Percentiles rank a stretch among this genome's conserved stretches.
phyloP scores from a whole-genome alignment of 805 yeast species.

The Starmerella ratchasimensis region DNA sequence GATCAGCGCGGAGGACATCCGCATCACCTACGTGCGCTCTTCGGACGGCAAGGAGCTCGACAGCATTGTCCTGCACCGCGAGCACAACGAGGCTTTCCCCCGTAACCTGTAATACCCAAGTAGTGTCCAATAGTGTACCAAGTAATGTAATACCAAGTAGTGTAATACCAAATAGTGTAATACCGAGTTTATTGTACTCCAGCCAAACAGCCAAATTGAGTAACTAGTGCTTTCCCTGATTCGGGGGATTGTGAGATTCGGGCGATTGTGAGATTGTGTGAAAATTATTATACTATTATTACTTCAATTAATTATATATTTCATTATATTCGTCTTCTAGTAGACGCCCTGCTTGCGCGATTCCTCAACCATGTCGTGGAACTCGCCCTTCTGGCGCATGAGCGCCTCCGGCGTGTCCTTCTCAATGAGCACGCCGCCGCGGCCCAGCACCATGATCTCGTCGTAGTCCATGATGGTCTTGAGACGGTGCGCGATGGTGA shows the following conservation, averaged over 20 bases:
- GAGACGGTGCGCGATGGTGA: conserved; percentile 60
- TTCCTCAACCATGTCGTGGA: not conserved
- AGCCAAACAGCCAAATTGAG: no score
- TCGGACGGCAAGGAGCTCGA: conserved; percentile 6
- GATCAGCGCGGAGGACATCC: not conserved
- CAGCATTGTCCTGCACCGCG: not conserved
- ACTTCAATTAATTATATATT: no score
- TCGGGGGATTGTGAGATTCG: no score
- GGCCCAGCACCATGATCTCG: conserved; percentile 43
- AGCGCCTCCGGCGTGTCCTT: conserved; percentile 39
- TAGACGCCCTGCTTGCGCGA: not conserved
- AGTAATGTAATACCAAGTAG: no score
- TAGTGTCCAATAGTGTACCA: no score
- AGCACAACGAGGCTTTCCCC: not conserved
- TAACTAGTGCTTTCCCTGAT: no score
- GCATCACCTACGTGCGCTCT: conserved; percentile 1
- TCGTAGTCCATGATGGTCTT: conserved; percentile 48
- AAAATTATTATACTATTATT: no score
- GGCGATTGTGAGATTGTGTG: no score
- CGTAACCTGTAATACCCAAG: no score
- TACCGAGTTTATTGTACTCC: not conserved
- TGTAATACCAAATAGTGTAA: not conserved
- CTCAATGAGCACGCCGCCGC: conserved; percentile 40
- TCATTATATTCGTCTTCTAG: no score
- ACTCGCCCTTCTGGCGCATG: conserved; percentile 18